A percentile compares a stretch with the other conserved stretches of the same genome.
These are phyloP conservation scores for Lachnellula willkommii DNA, from an alignment of 2,329 filamentous ascomycete genomes.

Conservation along the genomic window DNA sequence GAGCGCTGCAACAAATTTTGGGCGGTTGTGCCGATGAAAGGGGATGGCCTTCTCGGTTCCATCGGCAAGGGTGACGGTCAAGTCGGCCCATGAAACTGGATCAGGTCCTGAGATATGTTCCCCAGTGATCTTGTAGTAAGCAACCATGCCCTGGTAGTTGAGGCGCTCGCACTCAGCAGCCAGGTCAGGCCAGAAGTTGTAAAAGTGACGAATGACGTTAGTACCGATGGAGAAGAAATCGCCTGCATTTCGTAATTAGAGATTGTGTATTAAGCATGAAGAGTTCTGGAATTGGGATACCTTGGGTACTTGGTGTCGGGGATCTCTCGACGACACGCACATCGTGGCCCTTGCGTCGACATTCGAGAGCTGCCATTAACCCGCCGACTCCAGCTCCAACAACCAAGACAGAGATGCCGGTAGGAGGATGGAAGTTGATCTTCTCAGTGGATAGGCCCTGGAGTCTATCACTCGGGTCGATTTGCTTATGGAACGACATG, in stretches of 20 bases:
- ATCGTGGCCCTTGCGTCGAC: slow-evolving; percentile 51
- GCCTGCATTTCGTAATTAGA: slow-evolving; percentile 1
- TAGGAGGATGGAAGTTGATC: neutral
- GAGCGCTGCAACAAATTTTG: slow-evolving; percentile 48
- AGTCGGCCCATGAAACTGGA: slow-evolving; percentile 19
- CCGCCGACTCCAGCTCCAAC: slow-evolving; percentile 53
- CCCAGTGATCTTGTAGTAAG: slow-evolving; percentile 26
- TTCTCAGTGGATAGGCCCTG: neutral
- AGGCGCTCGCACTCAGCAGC: slow-evolving; percentile 42
- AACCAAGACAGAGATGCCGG: slow-evolving; percentile 44
- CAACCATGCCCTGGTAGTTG: slow-evolving; percentile 34
- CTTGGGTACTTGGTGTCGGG: slow-evolving; percentile 37
- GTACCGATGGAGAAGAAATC: slow-evolving; percentile 49
- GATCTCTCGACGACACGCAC: slow-evolving; percentile 44
- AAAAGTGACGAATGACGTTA: slow-evolving; percentile 47
- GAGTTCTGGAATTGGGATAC: slow-evolving; percentile 10
- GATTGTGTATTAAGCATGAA: neutral
- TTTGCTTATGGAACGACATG: neutral
- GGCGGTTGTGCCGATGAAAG: slow-evolving; percentile 46
- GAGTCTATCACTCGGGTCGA: neutral
- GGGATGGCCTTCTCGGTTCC: neutral
- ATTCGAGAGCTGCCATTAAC: slow-evolving; percentile 55
- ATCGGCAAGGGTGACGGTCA: neutral
- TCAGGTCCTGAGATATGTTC: slow-evolving; percentile 43
- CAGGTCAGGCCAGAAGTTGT: slow-evolving; percentile 46